These are phyloP conservation scores for Conticribra weissflogii DNA, from an alignment of 108 stramenopile species.

Conservation along the genomic window DNA sequence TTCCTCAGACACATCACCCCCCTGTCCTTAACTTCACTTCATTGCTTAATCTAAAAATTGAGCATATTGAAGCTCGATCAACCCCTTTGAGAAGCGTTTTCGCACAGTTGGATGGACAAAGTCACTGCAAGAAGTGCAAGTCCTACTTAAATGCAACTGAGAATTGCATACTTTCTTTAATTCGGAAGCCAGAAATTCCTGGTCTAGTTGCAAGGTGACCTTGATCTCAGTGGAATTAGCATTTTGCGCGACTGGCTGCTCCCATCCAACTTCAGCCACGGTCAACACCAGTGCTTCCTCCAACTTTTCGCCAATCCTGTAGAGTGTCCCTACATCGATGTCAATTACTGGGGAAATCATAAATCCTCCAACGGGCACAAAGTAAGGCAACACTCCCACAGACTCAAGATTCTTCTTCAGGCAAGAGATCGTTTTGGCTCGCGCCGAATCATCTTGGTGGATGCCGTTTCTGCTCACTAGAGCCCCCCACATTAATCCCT, in stretches of 20 bases:
- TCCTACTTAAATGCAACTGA: conserved; percentile 33
- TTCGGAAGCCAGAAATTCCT: conserved; percentile 21
- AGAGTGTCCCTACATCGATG: conserved; percentile 46
- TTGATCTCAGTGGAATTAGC: conserved; percentile 10
- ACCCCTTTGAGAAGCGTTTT: conserved; percentile 6
- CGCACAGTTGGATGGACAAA: conserved; percentile 27
- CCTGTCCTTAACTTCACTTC: not conserved
- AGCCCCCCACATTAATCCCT: conserved; percentile 69
- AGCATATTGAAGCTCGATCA: not conserved
- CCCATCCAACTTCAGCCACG: conserved; percentile 50
- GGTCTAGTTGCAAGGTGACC: conserved; percentile 8
- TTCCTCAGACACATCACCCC: not conserved
- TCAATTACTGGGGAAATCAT: conserved; percentile 62
- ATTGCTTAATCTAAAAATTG: not conserved
- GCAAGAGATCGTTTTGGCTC: conserved; percentile 9
- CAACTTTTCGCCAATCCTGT: conserved; percentile 49
- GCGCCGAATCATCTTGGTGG: conserved; percentile 13
- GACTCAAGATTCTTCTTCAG: conserved; percentile 47
- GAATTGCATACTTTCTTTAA: conserved; percentile 18
- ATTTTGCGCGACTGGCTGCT: not conserved
- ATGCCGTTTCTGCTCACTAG: conserved; percentile 48
- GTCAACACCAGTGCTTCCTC: conserved; percentile 43
- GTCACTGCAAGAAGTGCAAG: conserved; percentile 34
- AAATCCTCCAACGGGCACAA: conserved; percentile 64
- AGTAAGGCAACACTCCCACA: conserved; percentile 57